phyloP scores from a whole-genome alignment of 1,139 yeast genomes.

The Pichia sp. region DNA sequence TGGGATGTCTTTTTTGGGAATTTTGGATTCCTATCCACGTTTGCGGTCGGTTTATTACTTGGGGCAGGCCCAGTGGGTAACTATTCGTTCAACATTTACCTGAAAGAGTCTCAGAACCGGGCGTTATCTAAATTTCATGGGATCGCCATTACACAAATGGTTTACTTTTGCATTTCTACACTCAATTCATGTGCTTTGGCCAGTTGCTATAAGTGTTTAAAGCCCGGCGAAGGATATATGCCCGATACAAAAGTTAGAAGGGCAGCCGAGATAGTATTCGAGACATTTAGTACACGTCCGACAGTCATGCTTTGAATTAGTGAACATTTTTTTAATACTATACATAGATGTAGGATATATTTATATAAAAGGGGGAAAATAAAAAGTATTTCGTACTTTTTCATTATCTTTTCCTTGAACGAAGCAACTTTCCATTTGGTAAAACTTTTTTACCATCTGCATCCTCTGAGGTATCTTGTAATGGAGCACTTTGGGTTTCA shows the following conservation, averaged over 20 bases:
- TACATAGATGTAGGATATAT: neutral
- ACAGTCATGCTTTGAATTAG: too few species aligned
- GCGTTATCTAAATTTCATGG: slow-evolving; percentile 1
- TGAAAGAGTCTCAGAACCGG: neutral
- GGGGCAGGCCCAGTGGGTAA: neutral
- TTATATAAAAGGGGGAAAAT: neutral
- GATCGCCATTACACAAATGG: neutral
- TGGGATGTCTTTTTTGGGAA: neutral
- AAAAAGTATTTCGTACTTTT: too few species aligned
- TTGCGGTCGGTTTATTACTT: neutral
- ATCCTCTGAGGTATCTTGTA: neutral
- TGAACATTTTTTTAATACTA: neutral
- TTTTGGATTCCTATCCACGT: neutral
- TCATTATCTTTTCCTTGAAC: slow-evolving; percentile 12
- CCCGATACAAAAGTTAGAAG: neutral
- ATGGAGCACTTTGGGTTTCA: neutral
- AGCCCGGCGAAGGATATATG: slow-evolving; percentile 2
- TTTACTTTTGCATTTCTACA: neutral
- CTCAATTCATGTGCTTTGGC: slow-evolving; percentile 1
- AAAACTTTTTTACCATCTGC: slow-evolving; percentile 6
- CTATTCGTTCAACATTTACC: neutral
- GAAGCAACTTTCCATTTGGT: slow-evolving; percentile 15
- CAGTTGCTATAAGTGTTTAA: neutral
- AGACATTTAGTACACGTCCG: neutral
- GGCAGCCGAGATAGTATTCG: neutral